Evolutionary conservation across 305 asterid species (phyloP).

Genomic region (Petunia hybrid): DNA sequence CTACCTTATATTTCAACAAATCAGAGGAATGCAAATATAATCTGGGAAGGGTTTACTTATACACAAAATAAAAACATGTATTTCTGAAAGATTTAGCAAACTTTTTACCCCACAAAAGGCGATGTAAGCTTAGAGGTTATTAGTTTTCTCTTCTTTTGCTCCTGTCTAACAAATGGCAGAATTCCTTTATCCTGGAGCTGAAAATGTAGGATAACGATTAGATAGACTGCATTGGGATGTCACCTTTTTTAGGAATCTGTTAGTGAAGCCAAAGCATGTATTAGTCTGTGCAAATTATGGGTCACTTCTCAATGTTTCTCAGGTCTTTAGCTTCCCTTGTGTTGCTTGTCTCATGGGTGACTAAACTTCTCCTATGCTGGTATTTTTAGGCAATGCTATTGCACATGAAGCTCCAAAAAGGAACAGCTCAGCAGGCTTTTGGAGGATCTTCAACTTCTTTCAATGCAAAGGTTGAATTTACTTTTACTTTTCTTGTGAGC

Average conservation of each 20-base stretch:
- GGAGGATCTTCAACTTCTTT: too few species aligned
- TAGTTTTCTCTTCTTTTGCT: not conserved
- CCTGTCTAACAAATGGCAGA: not conserved
- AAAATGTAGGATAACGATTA: not conserved
- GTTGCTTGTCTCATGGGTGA: not conserved
- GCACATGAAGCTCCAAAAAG: not conserved
- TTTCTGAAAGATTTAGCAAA: not conserved
- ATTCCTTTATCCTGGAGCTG: not conserved
- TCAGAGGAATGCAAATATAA: not conserved
- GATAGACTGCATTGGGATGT: not conserved
- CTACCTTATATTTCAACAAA: too few species aligned
- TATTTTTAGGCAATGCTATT: not conserved
- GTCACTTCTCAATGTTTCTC: not conserved
- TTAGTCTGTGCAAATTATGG: not conserved
- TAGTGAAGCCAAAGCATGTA: not conserved
- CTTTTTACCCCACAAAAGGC: not conserved
- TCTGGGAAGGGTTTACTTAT: not conserved
- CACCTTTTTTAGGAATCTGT: not conserved
- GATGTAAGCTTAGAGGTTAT: not conserved
- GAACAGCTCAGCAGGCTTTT: not conserved
- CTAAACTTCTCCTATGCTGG: not conserved
- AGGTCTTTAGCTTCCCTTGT: not conserved
- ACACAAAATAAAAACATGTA: not conserved
- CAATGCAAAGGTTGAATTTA: not conserved
- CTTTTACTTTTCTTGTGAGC: not conserved